A percentile compares a stretch with the other conserved stretches of the same genome.
Conservation (phyloP, 2,329 filamentous ascomycete genomes). For the Onygenales sp. region DNA sequence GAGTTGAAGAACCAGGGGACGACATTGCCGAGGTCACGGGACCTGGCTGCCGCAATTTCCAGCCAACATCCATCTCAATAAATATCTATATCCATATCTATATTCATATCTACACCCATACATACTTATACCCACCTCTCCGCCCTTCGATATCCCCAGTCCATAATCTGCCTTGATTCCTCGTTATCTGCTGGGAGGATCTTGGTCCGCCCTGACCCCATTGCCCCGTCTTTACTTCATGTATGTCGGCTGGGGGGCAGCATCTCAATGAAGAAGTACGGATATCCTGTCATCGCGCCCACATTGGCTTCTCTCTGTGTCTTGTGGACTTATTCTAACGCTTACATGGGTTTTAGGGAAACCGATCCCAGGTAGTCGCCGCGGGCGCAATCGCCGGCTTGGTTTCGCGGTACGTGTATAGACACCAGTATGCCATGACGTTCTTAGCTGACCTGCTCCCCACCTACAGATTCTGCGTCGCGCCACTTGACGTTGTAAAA, state of each 20-base stretch:
- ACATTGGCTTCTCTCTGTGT: not conserved
- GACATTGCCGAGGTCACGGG: not conserved
- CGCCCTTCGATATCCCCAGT: no score
- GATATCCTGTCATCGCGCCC: not conserved
- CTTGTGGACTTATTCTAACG: not conserved
- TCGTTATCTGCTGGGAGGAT: not conserved
- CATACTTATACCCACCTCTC: not conserved
- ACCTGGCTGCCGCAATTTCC: not conserved
- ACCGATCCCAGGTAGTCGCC: constrained; percentile 54
- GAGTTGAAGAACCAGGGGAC: not conserved
- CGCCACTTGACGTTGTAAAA: constrained; percentile 94
- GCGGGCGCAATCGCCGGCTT: constrained; percentile 69
- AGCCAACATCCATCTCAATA: no score
- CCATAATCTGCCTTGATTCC: no score
- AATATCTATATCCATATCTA: no score
- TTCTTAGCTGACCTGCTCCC: not conserved
- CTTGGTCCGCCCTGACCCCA: not conserved
- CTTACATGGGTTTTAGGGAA: constrained; percentile 43
- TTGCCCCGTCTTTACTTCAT: constrained; percentile 26
- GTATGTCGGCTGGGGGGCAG: constrained; percentile 55
- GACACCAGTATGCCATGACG: not conserved
- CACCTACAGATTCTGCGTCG: constrained; percentile 67
- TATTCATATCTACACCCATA: not conserved
- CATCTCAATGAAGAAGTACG: constrained; percentile 61
- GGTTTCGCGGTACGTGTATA: constrained; percentile 63